phyloP scores from a whole-genome alignment of 345 rosid genomes.

The Xanthoceras sorbifolium region DNA sequence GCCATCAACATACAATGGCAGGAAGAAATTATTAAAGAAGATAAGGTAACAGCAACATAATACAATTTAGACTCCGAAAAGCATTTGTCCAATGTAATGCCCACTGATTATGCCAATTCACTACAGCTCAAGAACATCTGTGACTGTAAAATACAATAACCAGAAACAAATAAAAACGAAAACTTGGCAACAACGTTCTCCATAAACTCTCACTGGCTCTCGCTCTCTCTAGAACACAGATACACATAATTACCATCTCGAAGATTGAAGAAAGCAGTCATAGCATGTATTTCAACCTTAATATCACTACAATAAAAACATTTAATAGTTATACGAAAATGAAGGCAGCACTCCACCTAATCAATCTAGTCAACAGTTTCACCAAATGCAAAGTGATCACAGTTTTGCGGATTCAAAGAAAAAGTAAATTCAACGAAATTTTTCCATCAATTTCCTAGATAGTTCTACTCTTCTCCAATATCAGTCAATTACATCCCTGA shows the following conservation, averaged over 20 bases:
- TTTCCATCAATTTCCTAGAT: neutral
- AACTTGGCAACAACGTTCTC: neutral
- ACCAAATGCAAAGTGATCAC: neutral
- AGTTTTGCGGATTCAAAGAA: neutral
- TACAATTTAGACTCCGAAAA: neutral
- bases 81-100: neutral
- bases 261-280: neutral
- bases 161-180: slow-evolving; percentile 6
- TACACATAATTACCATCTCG: neutral
- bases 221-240: neutral
- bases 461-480: neutral
- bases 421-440: neutral
- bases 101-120: neutral
- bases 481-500: neutral
- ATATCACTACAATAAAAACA: neutral
- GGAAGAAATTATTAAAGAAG: neutral
- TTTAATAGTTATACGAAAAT: neutral
- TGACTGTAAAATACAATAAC: neutral
- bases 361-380: neutral
- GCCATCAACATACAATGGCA: neutral
- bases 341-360: neutral
- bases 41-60: neutral
- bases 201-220: neutral
- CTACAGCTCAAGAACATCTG: neutral
- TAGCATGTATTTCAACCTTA: neutral